Base-by-base conservation (phyloP, 306 rosid genomes). In the Amphicarpaea edgeworthii region DNA sequence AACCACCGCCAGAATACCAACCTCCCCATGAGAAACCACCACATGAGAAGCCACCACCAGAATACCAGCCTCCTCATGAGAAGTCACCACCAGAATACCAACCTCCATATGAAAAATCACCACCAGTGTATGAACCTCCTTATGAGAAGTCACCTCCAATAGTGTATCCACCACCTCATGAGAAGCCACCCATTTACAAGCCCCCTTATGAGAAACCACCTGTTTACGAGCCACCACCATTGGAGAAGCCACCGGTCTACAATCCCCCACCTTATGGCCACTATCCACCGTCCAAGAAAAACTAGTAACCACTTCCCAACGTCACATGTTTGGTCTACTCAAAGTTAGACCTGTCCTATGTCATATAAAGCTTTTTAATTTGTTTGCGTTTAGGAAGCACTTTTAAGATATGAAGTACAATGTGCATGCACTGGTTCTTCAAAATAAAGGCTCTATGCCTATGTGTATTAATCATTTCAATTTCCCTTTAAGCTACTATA, bases 391-490 rank as follows among this genome's bases (percentile, higher is more conserved):
- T 24, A 24, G 28, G 28, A 24, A 24, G 28, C 28, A 24, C 28
- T 24, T 24, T 24, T 34, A 34, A 34, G 40, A 34, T 40, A 0
- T 8, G 3, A 8, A 40, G 12, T 65, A 16, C 15, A 50, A 26
- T 51, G 28, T 70, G 47, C 26, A 17, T 23, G 77, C 68, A 26
- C n/a, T 46, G 28, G 5, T 68, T 14, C 59, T 72, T 40, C n/a
- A 16, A 55, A 67, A 73, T 74, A 80, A 80, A 58, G 84, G 79
- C 76, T 32, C 37, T 45, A 34, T 34, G 76, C 75, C 34, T 21
- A 61, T 73, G 42, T 65, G 51, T 62, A 37, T n/a, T 58, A 42
- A 16, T 28, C 32, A 20, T 8, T 54, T 58, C 5, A 47, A 15
- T 74, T 68, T 64, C 24, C 72, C 11, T 26, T 81, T 49, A 19